phyloP scores from a whole-genome alignment of 768 basidiomycete genomes.

The Tylopilus sp. region DNA sequence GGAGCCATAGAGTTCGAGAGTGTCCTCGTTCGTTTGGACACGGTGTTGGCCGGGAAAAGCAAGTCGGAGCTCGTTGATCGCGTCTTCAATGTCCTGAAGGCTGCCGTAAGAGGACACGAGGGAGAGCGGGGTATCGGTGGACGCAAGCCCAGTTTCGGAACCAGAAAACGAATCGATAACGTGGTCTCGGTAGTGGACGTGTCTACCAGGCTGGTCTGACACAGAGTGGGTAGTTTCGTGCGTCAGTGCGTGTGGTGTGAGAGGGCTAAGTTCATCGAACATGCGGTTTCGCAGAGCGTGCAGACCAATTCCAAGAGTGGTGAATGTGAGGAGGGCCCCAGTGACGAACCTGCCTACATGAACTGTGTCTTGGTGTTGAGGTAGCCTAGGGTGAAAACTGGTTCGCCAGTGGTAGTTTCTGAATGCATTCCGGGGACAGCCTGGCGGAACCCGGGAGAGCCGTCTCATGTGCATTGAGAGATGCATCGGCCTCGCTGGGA shows the following conservation, averaged over 20 bases:
- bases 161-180: background rate
- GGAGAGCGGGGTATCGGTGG: background rate
- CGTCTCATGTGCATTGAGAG: background rate
- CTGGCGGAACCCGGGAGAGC: too few species aligned
- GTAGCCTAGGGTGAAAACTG: background rate
- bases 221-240: background rate
- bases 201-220: background rate
- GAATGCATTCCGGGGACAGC: background rate
- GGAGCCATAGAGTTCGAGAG: constrained; percentile 55
- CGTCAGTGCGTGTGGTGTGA: background rate
- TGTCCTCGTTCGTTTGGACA: constrained; percentile 50
- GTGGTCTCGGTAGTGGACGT: constrained; percentile 7
- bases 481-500: background rate
- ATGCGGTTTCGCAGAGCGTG: constrained; percentile 11
- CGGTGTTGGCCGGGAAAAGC: constrained; percentile 44
- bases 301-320: constrained; percentile 17
- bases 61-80: constrained; percentile 50
- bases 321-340: constrained; percentile 20
- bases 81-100: constrained; percentile 28
- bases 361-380: constrained; percentile 4
- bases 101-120: constrained; percentile 41
- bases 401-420: background rate
- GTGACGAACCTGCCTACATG: constrained; percentile 11
- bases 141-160: background rate
- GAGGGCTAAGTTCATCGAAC: constrained; percentile 5